These are phyloP conservation scores for Penicillium vulpinum DNA, from an alignment of 2,329 filamentous ascomycete genomes.

Conservation along the genomic window DNA sequence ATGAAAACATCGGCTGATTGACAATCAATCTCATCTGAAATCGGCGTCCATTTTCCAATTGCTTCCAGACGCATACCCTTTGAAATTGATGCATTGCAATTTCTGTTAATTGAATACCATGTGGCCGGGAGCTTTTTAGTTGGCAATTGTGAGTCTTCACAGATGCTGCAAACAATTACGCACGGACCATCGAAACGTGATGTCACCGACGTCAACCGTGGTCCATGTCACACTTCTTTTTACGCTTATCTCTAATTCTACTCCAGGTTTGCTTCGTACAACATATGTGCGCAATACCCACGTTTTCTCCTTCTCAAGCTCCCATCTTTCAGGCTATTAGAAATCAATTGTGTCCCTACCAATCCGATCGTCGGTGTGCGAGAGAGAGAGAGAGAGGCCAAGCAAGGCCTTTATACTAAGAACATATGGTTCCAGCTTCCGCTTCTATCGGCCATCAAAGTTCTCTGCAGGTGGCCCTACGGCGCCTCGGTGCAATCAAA, in stretches of 20 bases:
- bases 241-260: constrained; percentile 3
- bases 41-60: background rate
- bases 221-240: background rate
- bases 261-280: background rate
- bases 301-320: background rate
- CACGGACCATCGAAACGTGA: constrained; percentile 6
- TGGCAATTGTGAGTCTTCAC: background rate
- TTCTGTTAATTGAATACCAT: background rate
- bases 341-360: background rate
- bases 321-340: background rate
- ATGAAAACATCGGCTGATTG: background rate
- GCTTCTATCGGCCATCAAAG: background rate
- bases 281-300: background rate
- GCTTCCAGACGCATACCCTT: background rate
- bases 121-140: background rate
- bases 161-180: background rate
- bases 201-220: constrained; percentile 5
- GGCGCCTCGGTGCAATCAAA: constrained; percentile 1
- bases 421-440: constrained; percentile 3
- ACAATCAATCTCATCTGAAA: background rate
- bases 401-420: background rate
- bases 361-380: background rate
- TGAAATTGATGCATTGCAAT: background rate
- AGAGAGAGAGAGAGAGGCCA: background rate
- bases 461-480: background rate